phyloP scores from a whole-genome alignment of 176 grass and related monocot genomes.

The Oryza australiensis region DNA sequence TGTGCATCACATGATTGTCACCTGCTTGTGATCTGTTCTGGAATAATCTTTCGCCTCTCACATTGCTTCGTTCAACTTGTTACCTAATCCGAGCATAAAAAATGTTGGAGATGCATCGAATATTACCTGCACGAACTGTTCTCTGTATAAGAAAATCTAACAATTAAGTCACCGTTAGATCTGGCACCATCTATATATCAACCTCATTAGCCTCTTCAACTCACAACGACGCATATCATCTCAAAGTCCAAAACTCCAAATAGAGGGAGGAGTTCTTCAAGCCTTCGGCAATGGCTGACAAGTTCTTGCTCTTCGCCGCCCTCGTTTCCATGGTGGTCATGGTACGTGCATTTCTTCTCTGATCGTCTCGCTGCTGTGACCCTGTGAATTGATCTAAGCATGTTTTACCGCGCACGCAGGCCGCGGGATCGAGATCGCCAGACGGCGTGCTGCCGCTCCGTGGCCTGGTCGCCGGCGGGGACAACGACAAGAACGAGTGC shows the following conservation, averaged over 20 bases:
- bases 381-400: background rate
- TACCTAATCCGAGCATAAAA: background rate
- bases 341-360: background rate
- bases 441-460: background rate
- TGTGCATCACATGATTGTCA: too few species aligned
- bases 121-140: too few species aligned
- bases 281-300: slow-evolving; percentile 1
- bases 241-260: background rate
- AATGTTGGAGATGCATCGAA: background rate
- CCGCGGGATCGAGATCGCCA: background rate
- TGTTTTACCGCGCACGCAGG: background rate
- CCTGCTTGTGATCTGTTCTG: too few species aligned
- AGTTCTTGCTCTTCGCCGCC: background rate
- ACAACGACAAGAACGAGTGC: background rate
- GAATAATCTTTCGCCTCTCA: too few species aligned
- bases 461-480: too few species aligned
- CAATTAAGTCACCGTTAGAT: too few species aligned
- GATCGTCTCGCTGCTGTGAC: background rate
- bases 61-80: background rate
- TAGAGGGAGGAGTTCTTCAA: background rate
- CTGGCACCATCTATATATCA: too few species aligned
- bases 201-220: too few species aligned
- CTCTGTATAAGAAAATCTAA: too few species aligned
- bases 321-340: background rate
- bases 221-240: background rate